Percentiles rank a stretch among this genome's conserved stretches.
These are phyloP conservation scores for Phytophthora gonapodyides DNA, from an alignment of 352 stramenopile species.

Conservation along the genomic window DNA sequence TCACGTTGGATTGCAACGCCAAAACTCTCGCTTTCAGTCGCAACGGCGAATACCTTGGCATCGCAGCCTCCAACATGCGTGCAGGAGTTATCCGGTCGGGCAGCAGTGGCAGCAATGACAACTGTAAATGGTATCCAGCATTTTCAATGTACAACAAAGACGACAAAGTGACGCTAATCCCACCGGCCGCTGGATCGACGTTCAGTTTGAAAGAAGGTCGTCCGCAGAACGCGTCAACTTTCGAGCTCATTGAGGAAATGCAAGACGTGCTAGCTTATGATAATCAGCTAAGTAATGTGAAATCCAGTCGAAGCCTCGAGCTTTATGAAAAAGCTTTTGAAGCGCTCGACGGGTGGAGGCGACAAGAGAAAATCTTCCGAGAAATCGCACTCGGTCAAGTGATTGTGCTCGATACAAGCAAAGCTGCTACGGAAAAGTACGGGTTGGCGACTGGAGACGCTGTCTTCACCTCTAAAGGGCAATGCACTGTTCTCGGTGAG, in stretches of 20 bases:
- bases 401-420: constrained; percentile 43
- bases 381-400: constrained; percentile 40
- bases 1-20: constrained; percentile 82
- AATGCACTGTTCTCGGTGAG: constrained; percentile 63
- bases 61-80: constrained; percentile 77
- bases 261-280: constrained; percentile 35
- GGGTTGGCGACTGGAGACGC: constrained; percentile 51
- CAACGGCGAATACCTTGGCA: constrained; percentile 86
- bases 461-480: constrained; percentile 63
- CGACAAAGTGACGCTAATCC: constrained; percentile 81
- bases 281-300: background rate
- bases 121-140: constrained; percentile 83
- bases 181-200: constrained; percentile 26
- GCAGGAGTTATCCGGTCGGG: constrained; percentile 18
- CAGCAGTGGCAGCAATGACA: background rate
- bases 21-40: constrained; percentile 85
- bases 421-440: constrained; percentile 36
- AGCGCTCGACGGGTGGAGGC: constrained; percentile 38
- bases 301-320: background rate
- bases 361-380: constrained; percentile 32
- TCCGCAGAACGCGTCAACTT: constrained; percentile 47
- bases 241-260: constrained; percentile 41
- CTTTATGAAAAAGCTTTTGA: constrained; percentile 37
- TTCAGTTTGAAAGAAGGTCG: constrained; percentile 3
- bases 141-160: constrained; percentile 94